phyloP scores from a whole-genome alignment of 495 filamentous ascomycete genomes.

The Copromyces sp. region DNA sequence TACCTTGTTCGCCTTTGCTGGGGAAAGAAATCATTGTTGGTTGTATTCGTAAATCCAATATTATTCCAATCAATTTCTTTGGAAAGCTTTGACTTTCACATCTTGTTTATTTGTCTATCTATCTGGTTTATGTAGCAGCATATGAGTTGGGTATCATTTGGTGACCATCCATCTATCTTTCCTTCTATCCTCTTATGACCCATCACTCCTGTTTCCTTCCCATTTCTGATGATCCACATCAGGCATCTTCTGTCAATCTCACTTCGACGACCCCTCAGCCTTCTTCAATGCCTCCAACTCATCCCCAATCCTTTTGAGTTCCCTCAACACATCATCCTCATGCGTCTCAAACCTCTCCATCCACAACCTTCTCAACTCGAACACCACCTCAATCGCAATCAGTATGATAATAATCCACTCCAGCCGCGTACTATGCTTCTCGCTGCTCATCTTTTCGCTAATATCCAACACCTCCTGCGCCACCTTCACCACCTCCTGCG shows the following conservation, averaged over 20 bases:
- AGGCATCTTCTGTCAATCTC: not conserved
- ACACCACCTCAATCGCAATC: constrained; percentile 82
- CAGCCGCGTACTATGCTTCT: constrained; percentile 75
- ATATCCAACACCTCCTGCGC: constrained; percentile 86
- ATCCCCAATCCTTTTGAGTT: constrained; percentile 13
- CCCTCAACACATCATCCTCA: constrained; percentile 16
- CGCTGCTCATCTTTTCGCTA: constrained; percentile 80
- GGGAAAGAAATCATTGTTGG: not conserved
- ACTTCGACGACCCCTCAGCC: not conserved
- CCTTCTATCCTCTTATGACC: not conserved
- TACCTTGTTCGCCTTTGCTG: not conserved
- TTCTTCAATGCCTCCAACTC: not conserved
- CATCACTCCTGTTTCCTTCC: not conserved
- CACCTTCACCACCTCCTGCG: constrained; percentile 86
- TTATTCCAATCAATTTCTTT: not conserved
- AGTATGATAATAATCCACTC: constrained; percentile 96
- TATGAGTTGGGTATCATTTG: constrained; percentile 17
- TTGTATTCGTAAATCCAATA: not conserved
- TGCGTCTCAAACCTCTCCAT: constrained; percentile 27
- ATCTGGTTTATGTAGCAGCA: not conserved
- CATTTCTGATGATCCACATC: not conserved
- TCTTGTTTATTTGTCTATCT: not conserved
- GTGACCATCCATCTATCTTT: not conserved
- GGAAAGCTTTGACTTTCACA: not conserved
- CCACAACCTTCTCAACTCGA: constrained; percentile 42